phyloP scores from a whole-genome alignment of 495 filamentous ascomycete species.

The Tuber melanosporum region DNA sequence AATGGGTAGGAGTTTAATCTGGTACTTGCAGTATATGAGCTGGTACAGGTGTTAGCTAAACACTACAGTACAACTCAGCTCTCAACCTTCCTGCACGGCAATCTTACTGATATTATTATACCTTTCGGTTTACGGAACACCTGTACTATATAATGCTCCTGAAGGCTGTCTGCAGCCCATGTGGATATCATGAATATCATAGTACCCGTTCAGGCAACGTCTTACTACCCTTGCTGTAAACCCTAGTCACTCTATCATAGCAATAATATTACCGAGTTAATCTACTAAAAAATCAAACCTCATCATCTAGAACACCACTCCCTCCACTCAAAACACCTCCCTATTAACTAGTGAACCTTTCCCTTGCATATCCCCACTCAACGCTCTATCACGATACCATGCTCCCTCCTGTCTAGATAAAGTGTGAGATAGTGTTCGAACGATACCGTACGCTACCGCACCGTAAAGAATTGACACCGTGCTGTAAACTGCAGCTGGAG shows the following conservation, averaged over 20 bases:
- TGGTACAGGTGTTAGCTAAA: neutral
- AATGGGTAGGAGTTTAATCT: neutral
- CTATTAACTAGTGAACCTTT: neutral
- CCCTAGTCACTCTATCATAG: neutral
- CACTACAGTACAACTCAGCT: neutral
- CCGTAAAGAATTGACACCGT: too few species aligned
- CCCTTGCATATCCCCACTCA: neutral
- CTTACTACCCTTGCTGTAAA: neutral
- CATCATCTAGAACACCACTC: neutral
- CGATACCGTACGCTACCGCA: too few species aligned
- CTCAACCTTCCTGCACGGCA: neutral
- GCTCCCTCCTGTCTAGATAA: neutral
- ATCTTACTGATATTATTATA: neutral
- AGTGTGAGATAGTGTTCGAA: neutral
- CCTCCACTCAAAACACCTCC: neutral
- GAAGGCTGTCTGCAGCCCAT: neutral
- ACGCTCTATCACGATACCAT: neutral
- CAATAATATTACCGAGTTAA: neutral
- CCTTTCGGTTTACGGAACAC: neutral
- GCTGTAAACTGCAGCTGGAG: too few species aligned
- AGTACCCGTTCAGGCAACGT: neutral
- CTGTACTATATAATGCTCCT: neutral
- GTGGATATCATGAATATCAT: neutral
- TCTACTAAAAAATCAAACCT: neutral
- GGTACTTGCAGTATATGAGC: neutral